Base-by-base conservation (phyloP, 2,329 filamentous ascomycete species). In the Fusarium coffeatum region DNA sequence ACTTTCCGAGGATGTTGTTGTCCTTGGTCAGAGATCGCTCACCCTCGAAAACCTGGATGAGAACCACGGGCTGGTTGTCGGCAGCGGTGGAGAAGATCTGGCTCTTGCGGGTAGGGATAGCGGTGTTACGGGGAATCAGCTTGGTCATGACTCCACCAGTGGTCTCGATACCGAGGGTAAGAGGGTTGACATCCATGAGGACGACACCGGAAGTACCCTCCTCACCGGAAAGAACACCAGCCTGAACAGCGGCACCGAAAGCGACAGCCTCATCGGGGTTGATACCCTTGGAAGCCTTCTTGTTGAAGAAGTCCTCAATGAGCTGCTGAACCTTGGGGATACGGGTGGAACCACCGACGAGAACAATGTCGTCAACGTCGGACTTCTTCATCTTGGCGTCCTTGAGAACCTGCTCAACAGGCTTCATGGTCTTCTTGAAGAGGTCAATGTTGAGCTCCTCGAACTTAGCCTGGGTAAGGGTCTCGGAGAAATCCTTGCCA, bases 201-300 rank as follows among this genome's bases (percentile, higher is more conserved):
- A 98, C 93, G 70, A 97, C 81, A 6, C 90, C 89, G n/a, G 84
- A 86, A 69, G 93, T 92, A 78, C 90, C 92, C 78, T 92, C 89
- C 85, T 98, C 93, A 74, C 94, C 94, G 75, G 94, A 92, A 69
- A 99, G 88, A 79, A 98, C 90, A 91, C 94, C 95, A 85, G 92
- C 96, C 86, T 99, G 96, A 76, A 98, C 94, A 75, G 96, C 95
- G 71, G 96, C 96, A 85, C 96, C 96, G 81, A 94, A 98, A 79
- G 96, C 96, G 76, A 98, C 96, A 85, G 96, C 96, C 88, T 98
- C 96, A 80, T 99, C 96, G 76, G 96, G 96, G 90, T 98, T 98
- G 82, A 99, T 97, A 84, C 94, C 93, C 93, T 98, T 98, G 89
- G 92, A 94, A 76, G 94, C 94, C 88, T 96, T 94, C 93, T 98